Percentiles rank a stretch among this genome's conserved stretches.
Evolutionary conservation across 2,329 filamentous ascomycete species (phyloP).

Genomic region (Xylaria sp.): DNA sequence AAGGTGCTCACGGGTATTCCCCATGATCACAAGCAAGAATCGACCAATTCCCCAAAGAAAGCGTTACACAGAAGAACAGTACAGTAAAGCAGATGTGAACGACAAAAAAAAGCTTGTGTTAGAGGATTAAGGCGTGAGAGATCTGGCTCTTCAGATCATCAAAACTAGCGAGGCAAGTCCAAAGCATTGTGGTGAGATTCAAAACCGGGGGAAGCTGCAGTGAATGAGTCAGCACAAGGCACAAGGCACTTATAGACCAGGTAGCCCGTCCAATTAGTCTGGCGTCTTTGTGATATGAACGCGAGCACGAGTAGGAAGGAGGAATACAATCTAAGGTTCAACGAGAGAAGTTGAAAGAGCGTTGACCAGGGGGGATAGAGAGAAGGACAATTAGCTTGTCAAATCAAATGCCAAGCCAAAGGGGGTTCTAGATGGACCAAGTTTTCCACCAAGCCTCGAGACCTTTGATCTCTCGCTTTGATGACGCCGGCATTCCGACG

Average conservation of each 20-base stretch:
- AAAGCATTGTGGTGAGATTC: conserved; percentile 40
- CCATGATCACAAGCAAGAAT: conserved; percentile 45
- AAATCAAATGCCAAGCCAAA: not conserved
- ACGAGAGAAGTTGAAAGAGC: not conserved
- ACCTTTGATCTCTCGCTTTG: not conserved
- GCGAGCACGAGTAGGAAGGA: conserved; percentile 5
- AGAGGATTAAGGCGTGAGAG: conserved; percentile 38
- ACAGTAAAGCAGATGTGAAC: not conserved
- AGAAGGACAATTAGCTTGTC: conserved; percentile 4
- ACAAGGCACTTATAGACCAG: conserved; percentile 10
- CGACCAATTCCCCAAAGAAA: not conserved
- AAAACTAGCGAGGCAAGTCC: conserved; percentile 33
- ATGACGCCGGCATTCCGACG: conserved; percentile 24
- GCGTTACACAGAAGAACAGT: not conserved
- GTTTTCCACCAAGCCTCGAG: not conserved
- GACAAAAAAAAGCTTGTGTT: conserved; percentile 40
- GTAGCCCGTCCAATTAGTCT: not conserved
- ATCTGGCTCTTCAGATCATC: conserved; percentile 43
- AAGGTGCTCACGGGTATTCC: conserved; percentile 48
- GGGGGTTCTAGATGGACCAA: not conserved
- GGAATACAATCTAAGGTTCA: not conserved
- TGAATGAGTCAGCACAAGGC: conserved; percentile 24
- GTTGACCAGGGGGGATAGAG: not conserved
- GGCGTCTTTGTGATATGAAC: not conserved
- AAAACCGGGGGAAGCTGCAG: conserved; percentile 20